phyloP scores from a whole-genome alignment of 805 yeast genomes.

The Candida jianshihensis region DNA sequence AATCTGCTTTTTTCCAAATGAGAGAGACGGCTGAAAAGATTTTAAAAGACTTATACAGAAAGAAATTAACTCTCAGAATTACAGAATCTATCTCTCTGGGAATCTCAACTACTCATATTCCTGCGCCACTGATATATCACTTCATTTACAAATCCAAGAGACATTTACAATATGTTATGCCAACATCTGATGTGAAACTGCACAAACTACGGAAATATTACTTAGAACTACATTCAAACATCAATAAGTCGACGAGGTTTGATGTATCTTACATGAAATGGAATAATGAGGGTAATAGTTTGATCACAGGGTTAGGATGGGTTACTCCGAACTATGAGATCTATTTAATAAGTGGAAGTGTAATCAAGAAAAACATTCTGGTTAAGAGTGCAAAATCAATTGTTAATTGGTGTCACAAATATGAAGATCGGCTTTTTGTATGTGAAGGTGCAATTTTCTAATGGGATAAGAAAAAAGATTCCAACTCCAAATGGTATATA shows the following conservation, averaged over 20 bases:
- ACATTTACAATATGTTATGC: slow-evolving; percentile 57
- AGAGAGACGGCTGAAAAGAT: slow-evolving; percentile 52
- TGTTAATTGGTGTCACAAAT: slow-evolving; percentile 68
- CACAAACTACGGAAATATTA: slow-evolving; percentile 18
- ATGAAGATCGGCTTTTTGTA: slow-evolving; percentile 65
- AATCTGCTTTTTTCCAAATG: slow-evolving; percentile 73
- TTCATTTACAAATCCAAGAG: slow-evolving; percentile 71
- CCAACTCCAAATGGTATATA: no score
- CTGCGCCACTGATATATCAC: slow-evolving; percentile 59
- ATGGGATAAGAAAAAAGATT: no score
- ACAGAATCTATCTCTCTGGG: slow-evolving; percentile 30
- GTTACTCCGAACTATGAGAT: slow-evolving; percentile 54
- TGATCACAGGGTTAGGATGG: slow-evolving; percentile 44
- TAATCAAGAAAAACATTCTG: slow-evolving; percentile 47
- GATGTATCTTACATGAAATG: slow-evolving; percentile 41
- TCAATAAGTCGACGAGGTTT: slow-evolving; percentile 28
- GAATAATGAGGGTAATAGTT: slow-evolving; percentile 21
- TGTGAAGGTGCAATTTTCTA: slow-evolving; percentile 65
- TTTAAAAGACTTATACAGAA: slow-evolving; percentile 31
- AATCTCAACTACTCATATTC: slow-evolving; percentile 42
- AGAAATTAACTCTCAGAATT: slow-evolving; percentile 31
- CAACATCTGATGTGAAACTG: slow-evolving; percentile 9
- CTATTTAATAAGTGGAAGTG: slow-evolving; percentile 53
- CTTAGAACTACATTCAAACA: slow-evolving; percentile 18
- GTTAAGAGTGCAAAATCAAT: slow-evolving; percentile 56